Percentiles rank a stretch among this genome's conserved stretches.
Conservation (phyloP, 768 basidiomycete species). For the Amyloporia xantha region DNA sequence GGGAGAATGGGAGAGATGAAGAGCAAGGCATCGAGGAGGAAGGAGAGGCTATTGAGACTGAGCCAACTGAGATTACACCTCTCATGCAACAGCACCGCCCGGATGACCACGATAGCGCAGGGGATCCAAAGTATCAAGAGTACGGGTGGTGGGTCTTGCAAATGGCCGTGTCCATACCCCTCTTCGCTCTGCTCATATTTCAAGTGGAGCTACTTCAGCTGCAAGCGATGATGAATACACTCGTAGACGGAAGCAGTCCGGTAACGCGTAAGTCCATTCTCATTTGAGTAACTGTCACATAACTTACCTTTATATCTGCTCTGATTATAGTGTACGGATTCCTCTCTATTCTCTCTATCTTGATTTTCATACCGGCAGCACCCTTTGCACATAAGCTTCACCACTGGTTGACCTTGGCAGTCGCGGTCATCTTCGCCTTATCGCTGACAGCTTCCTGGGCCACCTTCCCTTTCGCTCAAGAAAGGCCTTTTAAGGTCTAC, state of each 20-base stretch:
- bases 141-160: constrained; percentile 56
- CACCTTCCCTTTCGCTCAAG: constrained; percentile 53
- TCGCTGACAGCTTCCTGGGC: constrained; percentile 27
- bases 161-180: constrained; percentile 44
- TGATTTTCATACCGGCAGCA: constrained; percentile 52
- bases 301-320: not conserved
- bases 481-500: constrained; percentile 60
- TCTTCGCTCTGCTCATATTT: constrained; percentile 45
- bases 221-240: constrained; percentile 45
- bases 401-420: constrained; percentile 28
- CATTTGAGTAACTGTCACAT: not conserved
- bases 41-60: constrained; percentile 25
- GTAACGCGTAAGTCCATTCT: constrained; percentile 36
- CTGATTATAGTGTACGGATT: constrained; percentile 42
- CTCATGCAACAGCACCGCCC: constrained; percentile 34
- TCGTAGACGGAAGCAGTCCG: constrained; percentile 55
- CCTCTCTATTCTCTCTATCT: constrained; percentile 38
- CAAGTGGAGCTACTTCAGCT: constrained; percentile 45
- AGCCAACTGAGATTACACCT: constrained; percentile 52
- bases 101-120: constrained; percentile 12
- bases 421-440: constrained; percentile 36
- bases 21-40: constrained; percentile 11
- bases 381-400: constrained; percentile 57
- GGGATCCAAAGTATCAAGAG: constrained; percentile 17
- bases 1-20: constrained; percentile 18